Conservation (phyloP, 208 protist genomes). For the Crithidia fasciculata region DNA sequence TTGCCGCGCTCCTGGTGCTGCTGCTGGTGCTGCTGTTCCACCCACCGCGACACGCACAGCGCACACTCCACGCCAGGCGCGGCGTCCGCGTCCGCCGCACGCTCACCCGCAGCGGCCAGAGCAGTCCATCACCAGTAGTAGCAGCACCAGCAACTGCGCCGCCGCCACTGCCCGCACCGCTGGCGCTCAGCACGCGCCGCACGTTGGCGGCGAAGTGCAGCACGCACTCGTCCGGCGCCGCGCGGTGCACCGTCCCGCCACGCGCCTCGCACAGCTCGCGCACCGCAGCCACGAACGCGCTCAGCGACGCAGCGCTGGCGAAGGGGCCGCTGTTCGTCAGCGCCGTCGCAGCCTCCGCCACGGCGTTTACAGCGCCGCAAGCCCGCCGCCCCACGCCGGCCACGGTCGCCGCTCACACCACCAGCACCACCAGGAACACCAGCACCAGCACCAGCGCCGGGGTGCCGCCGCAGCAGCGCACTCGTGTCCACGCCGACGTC, state of each 20-base stretch:
- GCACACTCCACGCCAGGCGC: no score
- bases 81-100: no score
- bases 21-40: no score
- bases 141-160: no score
- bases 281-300: constrained; percentile 24
- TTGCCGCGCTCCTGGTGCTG: no score
- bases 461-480: constrained; percentile 2
- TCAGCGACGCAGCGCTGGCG: constrained; percentile 13
- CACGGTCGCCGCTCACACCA: neutral
- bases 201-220: constrained; percentile 27
- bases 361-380: constrained; percentile 6
- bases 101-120: no score
- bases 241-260: constrained; percentile 18
- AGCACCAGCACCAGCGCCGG: no score
- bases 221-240: constrained; percentile 25
- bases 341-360: constrained; percentile 1
- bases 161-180: no score
- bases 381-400: neutral
- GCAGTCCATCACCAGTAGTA: no score
- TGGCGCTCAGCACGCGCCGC: no score
- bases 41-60: no score
- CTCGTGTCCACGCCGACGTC: neutral
- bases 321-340: constrained; percentile 24
- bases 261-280: constrained; percentile 17
- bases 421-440: no score